Base-by-base conservation (phyloP, 306 rosid genomes). In the Crotalaria pallida region DNA sequence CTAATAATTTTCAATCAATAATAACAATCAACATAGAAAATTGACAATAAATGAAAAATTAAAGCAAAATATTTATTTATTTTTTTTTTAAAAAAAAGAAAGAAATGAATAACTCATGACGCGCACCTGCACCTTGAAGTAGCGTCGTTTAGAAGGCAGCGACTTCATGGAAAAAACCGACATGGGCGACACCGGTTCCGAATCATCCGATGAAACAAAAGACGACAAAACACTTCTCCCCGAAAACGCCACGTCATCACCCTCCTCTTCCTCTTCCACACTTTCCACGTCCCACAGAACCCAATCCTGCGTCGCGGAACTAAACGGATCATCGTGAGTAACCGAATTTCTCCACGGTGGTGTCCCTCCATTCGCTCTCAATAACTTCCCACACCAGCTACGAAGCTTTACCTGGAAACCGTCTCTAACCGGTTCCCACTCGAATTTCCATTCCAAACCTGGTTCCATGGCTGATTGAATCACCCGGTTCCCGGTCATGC, bases 281-380 rank as follows among this genome's bases (percentile, higher is more conserved):
- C 36, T 61, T 34, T 76, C 85, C 1, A 90, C 88, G 4, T 90
- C 92, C 96, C 96, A 94, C 11, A 94, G 60, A 49, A 87, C 60
- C 89, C 90, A 88, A 40, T 81, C 84, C 83, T 56, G 47, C 0
- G 96, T 88, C 0, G 88, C 62, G 0, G 84, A 49, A 7, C 71
- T 70, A 22, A 53, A 27, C 0, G 89, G 92, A 0, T 88, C 88
- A 23, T 87, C 97, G 44, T 82, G 88, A 3, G 98, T 88, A 0
- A 94, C 55, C 7, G 91, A 71, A 55, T 87, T 94, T 18, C 98
- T 69, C 98, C 98, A 94, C 52, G 98, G 95, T 11, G 90, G 97
- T 1, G 87, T 80, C 0, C 94, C 92, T 0, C 98, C 98, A 63
- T 94, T 90, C 0, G 75, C 97, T 7, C 97, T 82, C 15, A 94